Conservation (phyloP, 129 eudicot genomes). For the Arctium minus region DNA sequence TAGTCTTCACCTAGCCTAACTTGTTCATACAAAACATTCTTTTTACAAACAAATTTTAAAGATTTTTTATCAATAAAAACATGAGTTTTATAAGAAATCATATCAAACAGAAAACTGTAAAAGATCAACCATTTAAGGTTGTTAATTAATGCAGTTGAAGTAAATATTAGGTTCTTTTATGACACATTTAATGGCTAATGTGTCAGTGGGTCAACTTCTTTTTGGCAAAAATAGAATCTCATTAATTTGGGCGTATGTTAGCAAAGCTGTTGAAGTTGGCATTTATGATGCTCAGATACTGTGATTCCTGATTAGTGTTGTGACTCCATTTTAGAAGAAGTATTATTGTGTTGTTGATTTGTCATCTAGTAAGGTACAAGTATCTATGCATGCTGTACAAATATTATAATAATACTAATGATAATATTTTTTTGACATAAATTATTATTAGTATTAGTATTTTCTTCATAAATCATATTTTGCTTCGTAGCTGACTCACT, state of each 20-base stretch:
- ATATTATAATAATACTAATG: not conserved
- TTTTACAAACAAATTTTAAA: not conserved
- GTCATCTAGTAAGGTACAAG: constrained; percentile 17
- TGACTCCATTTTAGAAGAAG: not conserved
- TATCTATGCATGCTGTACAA: not conserved
- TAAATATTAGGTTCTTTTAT: not conserved
- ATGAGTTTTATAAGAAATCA: not conserved
- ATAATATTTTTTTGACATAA: too few relatives aligned
- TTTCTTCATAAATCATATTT: not conserved
- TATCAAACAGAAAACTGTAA: not conserved
- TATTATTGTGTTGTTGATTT: not conserved
- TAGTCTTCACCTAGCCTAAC: not conserved
- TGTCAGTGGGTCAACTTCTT: not conserved
- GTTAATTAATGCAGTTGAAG: not conserved
- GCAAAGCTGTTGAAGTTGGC: constrained; percentile 22
- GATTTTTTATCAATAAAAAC: not conserved
- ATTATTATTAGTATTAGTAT: not conserved
- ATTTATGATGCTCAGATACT: constrained; percentile 14
- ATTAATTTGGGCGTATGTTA: constrained; percentile 4
- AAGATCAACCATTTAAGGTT: not conserved
- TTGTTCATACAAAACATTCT: not conserved
- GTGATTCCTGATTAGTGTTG: not conserved
- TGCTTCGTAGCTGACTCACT: not conserved
- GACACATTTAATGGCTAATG: not conserved
- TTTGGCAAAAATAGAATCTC: constrained; percentile 5